Conservation (phyloP, 2,329 filamentous ascomycete genomes). For the Fusarium sp. region DNA sequence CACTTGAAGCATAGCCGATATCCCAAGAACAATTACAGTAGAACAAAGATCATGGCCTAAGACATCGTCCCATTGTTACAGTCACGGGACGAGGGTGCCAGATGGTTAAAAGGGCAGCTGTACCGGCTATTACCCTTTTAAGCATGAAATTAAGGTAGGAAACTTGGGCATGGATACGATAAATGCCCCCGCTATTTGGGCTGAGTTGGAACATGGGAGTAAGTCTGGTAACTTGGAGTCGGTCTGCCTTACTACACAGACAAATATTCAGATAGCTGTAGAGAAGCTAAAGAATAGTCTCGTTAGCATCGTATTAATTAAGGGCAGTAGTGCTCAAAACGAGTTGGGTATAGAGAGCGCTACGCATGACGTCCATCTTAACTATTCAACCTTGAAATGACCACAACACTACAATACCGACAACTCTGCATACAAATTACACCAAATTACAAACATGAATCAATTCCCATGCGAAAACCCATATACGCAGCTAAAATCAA, state of each 20-base stretch:
- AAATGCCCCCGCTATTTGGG: not conserved
- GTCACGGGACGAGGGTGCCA: no score
- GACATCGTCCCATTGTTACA: not conserved
- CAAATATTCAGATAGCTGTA: no score
- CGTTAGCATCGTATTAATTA: no score
- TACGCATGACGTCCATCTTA: not conserved
- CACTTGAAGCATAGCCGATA: not conserved
- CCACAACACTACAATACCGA: no score
- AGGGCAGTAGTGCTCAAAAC: no score
- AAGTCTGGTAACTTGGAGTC: no score
- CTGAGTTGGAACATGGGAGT: not conserved
- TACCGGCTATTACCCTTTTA: not conserved
- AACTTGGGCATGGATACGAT: not conserved
- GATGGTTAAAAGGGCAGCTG: not conserved
- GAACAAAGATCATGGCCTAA: no score
- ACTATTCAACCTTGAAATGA: no score
- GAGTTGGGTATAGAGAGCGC: no score
- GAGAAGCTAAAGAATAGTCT: no score
- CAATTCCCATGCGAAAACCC: not conserved
- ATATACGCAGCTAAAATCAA: no score
- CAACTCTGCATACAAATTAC: not conserved
- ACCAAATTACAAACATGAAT: not conserved
- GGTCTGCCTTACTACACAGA: no score
- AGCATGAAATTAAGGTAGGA: not conserved
- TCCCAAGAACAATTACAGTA: not conserved